Base-by-base conservation (phyloP, 2,329 filamentous ascomycete species). In the Fusarium devonianum region DNA sequence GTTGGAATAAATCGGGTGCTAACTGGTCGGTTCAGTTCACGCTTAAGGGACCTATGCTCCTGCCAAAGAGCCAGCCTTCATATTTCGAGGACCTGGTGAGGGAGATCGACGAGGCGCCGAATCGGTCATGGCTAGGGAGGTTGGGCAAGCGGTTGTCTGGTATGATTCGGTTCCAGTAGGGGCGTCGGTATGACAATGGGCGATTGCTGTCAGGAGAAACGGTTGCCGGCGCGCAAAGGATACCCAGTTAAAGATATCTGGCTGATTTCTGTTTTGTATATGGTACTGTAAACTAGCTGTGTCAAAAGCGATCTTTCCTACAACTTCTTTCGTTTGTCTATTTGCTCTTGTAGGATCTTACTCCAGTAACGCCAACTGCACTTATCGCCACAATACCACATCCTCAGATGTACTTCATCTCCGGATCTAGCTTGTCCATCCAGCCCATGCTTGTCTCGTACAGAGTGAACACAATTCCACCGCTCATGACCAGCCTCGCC, bases 391-490 rank as follows among this genome's bases (percentile, higher is more conserved):
- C 18, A 39, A 37, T 10, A 7, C 22, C 29, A 13, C 28, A 8
- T 12, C 21, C 47, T 67, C 77, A 95, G 57, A 97, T 83, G 69
- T 95, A 97, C 70, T 81, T 88, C 68, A 86, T 85, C 65, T 95
- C 83, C 0, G 94, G 94, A 70, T 99, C 94, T 41, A 92, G 50
- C 67, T 71, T 79, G 65, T 90, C 84, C 78, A 99, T 85, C 49
- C 92, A 65, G 42, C 97, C 93, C 78, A 97, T 97, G 50, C 88
- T 89, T 82, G 97, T 97, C 77, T 97, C 93, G 71, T 97, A 94
- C 87, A 97, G 95, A 16, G 94, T 95, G 69, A 99, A 99, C 29
- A 99, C 94, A 67, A 99, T 96, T 13, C 94, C 94, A 46, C 94
- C 94, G 67, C 92, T 97, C 72, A 97, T 73, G 30, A 97, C 89